phyloP scores from a whole-genome alignment of 495 filamentous ascomycete genomes.

The Hyaloscypha finlandica region DNA sequence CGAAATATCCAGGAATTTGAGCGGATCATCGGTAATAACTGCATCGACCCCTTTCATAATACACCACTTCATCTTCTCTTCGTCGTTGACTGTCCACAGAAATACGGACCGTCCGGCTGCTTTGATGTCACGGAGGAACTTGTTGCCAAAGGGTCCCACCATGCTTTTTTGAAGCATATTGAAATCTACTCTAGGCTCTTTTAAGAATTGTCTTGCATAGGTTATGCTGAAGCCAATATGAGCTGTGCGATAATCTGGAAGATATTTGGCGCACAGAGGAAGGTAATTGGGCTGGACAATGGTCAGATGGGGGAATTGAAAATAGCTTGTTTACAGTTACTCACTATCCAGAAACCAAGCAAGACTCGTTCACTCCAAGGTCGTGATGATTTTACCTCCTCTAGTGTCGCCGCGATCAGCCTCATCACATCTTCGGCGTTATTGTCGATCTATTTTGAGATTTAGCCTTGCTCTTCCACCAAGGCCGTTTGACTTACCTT shows the following conservation, averaged over 20 bases:
- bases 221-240: slow-evolving; percentile 72
- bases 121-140: slow-evolving; percentile 63
- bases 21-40: slow-evolving; percentile 58
- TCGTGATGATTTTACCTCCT: slow-evolving; percentile 46
- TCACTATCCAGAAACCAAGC: slow-evolving; percentile 78
- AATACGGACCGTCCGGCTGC: slow-evolving; percentile 59
- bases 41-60: slow-evolving; percentile 51
- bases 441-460: slow-evolving; percentile 57
- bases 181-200: slow-evolving; percentile 63
- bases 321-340: slow-evolving; percentile 20
- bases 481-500: slow-evolving; percentile 53
- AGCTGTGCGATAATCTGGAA: slow-evolving; percentile 67
- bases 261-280: slow-evolving; percentile 54
- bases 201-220: slow-evolving; percentile 71
- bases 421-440: slow-evolving; percentile 69
- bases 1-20: slow-evolving; percentile 49
- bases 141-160: slow-evolving; percentile 60
- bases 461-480: slow-evolving; percentile 8
- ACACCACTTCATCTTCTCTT: slow-evolving; percentile 72
- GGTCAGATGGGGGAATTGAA: slow-evolving; percentile 9
- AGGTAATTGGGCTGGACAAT: slow-evolving; percentile 58
- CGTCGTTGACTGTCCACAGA: slow-evolving; percentile 85
- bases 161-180: slow-evolving; percentile 71
- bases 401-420: slow-evolving; percentile 61
- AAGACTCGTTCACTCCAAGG: slow-evolving; percentile 74